phyloP scores from a whole-genome alignment of 2,329 filamentous ascomycete genomes.

The Monilinia laxa region DNA sequence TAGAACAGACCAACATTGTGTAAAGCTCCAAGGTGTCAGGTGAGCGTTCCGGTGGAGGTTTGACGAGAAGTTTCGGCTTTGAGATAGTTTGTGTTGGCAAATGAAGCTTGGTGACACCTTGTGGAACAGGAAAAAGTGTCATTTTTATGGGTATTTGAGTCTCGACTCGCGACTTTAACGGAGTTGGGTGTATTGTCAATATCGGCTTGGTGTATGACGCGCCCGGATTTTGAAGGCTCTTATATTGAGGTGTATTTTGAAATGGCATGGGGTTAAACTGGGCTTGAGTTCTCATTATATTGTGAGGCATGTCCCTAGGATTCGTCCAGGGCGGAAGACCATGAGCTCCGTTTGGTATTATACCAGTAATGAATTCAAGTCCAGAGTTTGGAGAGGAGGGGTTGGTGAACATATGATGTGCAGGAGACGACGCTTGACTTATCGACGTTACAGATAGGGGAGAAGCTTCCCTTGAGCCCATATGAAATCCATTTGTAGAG shows the following conservation, averaged over 20 bases:
- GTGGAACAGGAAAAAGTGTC: conserved; percentile 71
- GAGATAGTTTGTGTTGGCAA: conserved; percentile 89
- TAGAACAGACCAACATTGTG: conserved; percentile 85
- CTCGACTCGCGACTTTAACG: conserved; percentile 86
- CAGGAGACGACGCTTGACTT: conserved; percentile 55
- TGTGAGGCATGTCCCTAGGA: conserved; percentile 28
- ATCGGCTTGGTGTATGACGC: conserved; percentile 41
- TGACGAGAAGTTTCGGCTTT: conserved; percentile 86
- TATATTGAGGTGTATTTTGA: conserved; percentile 30
- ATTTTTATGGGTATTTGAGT: conserved; percentile 92
- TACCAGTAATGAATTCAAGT: conserved; percentile 44
- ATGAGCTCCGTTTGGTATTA: conserved; percentile 34
- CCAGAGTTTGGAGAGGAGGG: conserved; percentile 49
- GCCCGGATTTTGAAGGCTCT: conserved; percentile 33
- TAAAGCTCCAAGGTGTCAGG: conserved; percentile 77
- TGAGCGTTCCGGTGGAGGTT: conserved; percentile 62
- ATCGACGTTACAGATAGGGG: conserved; percentile 53
- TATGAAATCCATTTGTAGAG: conserved; percentile 51
- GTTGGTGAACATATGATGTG: conserved; percentile 43
- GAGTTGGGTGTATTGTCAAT: conserved; percentile 64
- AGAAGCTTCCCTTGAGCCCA: conserved; percentile 54
- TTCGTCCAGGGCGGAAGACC: conserved; percentile 42
- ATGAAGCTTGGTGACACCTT: conserved; percentile 75
- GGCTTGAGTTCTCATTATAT: conserved; percentile 27
- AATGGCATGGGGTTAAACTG: conserved; percentile 28